Conservation (phyloP, 2,329 filamentous ascomycete genomes). For the Trichophaea hybrida region DNA sequence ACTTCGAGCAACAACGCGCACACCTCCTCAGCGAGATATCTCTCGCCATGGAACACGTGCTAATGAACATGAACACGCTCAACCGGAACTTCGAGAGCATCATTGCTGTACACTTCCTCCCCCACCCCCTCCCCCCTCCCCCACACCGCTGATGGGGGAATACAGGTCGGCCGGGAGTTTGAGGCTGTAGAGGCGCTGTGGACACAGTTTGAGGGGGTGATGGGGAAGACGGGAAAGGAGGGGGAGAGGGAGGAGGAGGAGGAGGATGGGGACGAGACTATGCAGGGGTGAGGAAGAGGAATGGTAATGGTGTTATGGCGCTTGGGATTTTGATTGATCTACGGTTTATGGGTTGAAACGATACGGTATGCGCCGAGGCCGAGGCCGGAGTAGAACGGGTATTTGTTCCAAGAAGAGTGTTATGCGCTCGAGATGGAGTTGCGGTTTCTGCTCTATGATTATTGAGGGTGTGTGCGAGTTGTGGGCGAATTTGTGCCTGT, state of each 20-base stretch:
- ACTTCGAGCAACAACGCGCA: slow-evolving; percentile 14
- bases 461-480: no score
- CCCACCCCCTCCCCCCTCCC: not conserved
- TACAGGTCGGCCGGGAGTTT: slow-evolving; percentile 83
- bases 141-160: not conserved
- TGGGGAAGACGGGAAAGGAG: slow-evolving; percentile 50
- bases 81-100: slow-evolving; percentile 87
- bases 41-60: slow-evolving; percentile 59
- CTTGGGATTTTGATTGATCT: no score
- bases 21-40: slow-evolving; percentile 32
- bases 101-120: slow-evolving; percentile 51
- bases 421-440: no score
- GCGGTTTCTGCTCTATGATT: no score
- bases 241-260: slow-evolving; percentile 6
- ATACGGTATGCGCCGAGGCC: no score
- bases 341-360: no score
- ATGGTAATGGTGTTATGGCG: not conserved
- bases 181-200: slow-evolving; percentile 91
- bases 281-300: not conserved
- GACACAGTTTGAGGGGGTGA: slow-evolving; percentile 94
- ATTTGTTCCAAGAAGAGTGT: no score
- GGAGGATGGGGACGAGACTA: slow-evolving; percentile 10
- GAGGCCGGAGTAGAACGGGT: no score
- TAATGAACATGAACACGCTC: slow-evolving; percentile 89
- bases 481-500: no score